A percentile compares a stretch with the other conserved stretches of the same genome.
Conservation (phyloP, 2,329 filamentous ascomycete species). For the Fusarium buharicum region DNA sequence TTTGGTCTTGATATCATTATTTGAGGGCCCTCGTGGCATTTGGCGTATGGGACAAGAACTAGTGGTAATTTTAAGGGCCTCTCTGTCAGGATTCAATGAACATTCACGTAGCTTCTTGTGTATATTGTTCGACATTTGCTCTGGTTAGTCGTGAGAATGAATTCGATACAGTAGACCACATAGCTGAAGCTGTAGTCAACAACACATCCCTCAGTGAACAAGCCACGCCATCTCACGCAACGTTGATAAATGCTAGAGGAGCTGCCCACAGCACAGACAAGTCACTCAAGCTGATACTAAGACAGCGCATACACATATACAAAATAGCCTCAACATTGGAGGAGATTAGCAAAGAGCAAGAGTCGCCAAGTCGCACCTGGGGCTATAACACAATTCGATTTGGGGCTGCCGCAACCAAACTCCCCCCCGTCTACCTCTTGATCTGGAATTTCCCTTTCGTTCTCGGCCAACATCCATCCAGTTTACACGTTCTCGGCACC, state of each 20-base stretch:
- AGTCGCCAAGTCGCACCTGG: slow-evolving; percentile 39
- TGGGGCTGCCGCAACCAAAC: slow-evolving; percentile 47
- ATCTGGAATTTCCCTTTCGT: slow-evolving; percentile 42
- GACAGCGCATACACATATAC: slow-evolving; percentile 23
- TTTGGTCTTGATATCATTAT: slow-evolving; percentile 18
- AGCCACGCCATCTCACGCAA: background rate
- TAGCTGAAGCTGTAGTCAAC: background rate
- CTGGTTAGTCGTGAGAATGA: background rate
- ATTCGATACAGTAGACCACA: too few relatives aligned
- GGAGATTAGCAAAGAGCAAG: slow-evolving; percentile 38
- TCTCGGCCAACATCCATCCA: slow-evolving; percentile 51
- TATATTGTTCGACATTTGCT: background rate
- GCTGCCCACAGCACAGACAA: background rate
- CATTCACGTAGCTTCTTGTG: background rate
- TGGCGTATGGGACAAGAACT: slow-evolving; percentile 8
- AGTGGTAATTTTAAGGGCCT: slow-evolving; percentile 1
- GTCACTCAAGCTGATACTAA: slow-evolving; percentile 11
- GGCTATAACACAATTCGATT: slow-evolving; percentile 50
- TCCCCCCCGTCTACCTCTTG: slow-evolving; percentile 46
- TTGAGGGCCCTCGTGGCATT: slow-evolving; percentile 13
- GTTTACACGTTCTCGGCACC: slow-evolving; percentile 48
- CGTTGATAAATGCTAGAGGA: background rate
- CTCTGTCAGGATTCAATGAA: slow-evolving; percentile 1
- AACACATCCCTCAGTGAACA: background rate
- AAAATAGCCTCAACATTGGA: slow-evolving; percentile 37